A percentile compares a stretch with the other conserved stretches of the same genome.
Conservation (phyloP, 148 eudicot species). For the Vaccinium macrocarpon region DNA sequence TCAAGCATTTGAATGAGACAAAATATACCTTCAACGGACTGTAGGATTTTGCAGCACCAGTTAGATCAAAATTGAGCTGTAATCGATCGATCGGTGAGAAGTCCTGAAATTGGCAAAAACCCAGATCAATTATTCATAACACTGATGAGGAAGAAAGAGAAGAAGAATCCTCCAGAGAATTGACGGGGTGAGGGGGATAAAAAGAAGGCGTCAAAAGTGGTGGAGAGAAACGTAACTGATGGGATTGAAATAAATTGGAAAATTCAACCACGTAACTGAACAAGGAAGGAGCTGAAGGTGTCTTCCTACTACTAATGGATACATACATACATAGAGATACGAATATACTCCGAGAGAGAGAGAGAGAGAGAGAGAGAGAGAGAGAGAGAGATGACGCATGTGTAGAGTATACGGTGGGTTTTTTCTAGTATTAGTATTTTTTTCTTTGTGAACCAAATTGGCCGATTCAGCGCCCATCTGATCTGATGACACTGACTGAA, state of each 20-base stretch:
- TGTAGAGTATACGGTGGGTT: neutral
- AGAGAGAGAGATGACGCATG: neutral
- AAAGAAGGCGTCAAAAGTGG: neutral
- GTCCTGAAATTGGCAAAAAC: slow-evolving; percentile 1
- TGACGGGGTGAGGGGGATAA: neutral
- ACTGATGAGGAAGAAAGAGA: neutral
- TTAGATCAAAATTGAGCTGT: neutral
- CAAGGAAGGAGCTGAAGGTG: neutral
- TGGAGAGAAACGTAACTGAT: neutral
- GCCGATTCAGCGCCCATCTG: slow-evolving; percentile 6
- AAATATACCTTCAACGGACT: neutral
- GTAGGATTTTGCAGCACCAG: neutral
- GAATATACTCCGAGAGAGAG: too few species aligned
- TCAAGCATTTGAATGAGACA: neutral
- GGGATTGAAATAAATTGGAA: neutral
- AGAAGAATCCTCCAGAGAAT: neutral
- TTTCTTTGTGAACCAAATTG: neutral
- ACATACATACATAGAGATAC: neutral
- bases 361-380: too few species aligned
- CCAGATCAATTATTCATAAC: neutral
- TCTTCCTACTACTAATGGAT: neutral
- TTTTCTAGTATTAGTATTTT: neutral
- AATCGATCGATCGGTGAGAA: neutral
- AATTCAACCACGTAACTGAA: neutral
- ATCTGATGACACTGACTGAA: neutral